phyloP scores from a whole-genome alignment of 2,329 filamentous ascomycete genomes.

The Coniella lustricola region DNA sequence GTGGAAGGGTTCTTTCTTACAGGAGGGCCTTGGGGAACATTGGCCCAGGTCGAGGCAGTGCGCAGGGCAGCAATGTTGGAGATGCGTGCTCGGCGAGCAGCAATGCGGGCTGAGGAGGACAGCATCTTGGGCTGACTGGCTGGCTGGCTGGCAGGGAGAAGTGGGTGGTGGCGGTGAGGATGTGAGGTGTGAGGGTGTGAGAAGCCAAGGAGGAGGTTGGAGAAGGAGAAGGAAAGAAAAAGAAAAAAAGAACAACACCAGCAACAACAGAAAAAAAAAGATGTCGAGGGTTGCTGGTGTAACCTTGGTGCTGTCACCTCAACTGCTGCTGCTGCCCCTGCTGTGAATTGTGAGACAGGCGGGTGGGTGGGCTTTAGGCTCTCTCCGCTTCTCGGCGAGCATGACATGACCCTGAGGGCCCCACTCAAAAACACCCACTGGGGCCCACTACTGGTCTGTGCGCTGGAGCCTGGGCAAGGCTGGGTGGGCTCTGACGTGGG shows the following conservation, averaged over 20 bases:
- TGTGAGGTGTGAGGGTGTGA: not conserved
- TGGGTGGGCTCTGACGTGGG: too few relatives aligned
- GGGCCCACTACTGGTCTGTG: too few relatives aligned
- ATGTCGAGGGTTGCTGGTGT: too few relatives aligned
- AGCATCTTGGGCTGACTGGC: slow-evolving; percentile 39
- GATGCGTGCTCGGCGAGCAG: slow-evolving; percentile 41
- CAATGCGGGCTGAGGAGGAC: slow-evolving; percentile 44
- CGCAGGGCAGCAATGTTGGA: slow-evolving; percentile 38
- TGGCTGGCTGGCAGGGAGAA: slow-evolving; percentile 6
- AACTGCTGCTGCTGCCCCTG: not conserved
- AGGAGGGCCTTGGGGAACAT: slow-evolving; percentile 79
- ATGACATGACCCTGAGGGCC: too few relatives aligned
- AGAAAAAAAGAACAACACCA: not conserved
- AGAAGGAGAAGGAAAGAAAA: not conserved
- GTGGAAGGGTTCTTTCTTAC: slow-evolving; percentile 21
- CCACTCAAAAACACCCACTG: too few relatives aligned
- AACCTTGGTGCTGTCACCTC: too few relatives aligned
- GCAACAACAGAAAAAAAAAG: not conserved
- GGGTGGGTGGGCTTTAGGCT: not conserved
- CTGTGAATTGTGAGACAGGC: not conserved
- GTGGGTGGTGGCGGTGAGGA: not conserved
- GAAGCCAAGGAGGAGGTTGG: not conserved
- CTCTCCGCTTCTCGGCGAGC: not conserved
- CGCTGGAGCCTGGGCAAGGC: too few relatives aligned
- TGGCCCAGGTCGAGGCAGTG: slow-evolving; percentile 77